A percentile compares a stretch with the other conserved stretches of the same genome.
Evolutionary conservation across 305 asterid genomes (phyloP).

Genomic region (Fraxinus angustifolia): DNA sequence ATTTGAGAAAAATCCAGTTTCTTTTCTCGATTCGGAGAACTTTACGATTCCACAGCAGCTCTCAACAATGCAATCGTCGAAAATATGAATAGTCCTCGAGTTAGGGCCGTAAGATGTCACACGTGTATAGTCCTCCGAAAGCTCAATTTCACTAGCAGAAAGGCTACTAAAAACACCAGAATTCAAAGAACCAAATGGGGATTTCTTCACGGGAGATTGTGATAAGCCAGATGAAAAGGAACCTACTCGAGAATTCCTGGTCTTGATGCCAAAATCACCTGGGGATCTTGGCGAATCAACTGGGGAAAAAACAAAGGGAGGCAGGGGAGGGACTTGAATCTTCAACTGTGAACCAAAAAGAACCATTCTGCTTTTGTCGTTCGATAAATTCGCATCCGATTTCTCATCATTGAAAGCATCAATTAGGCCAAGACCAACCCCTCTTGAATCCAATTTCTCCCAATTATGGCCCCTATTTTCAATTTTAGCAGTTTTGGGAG

Average conservation of each 20-base stretch:
- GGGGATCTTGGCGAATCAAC: slow-evolving; percentile 53
- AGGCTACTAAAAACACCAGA: slow-evolving; percentile 35
- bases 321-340: slow-evolving; percentile 60
- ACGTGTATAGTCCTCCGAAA: slow-evolving; percentile 79
- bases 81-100: slow-evolving; percentile 72
- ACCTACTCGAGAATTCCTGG: slow-evolving; percentile 49
- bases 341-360: slow-evolving; percentile 77
- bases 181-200: slow-evolving; percentile 46
- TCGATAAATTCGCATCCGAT: slow-evolving; percentile 33
- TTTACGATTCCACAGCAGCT: slow-evolving; percentile 57
- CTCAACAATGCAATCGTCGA: slow-evolving; percentile 69
- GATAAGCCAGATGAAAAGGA: slow-evolving; percentile 41
- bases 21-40: slow-evolving; percentile 36
- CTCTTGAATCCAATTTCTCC: slow-evolving; percentile 45
- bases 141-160: slow-evolving; percentile 66
- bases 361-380: slow-evolving; percentile 44
- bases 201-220: slow-evolving; percentile 46
- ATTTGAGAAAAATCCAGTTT: slow-evolving; percentile 18
- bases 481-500: slow-evolving; percentile 40
- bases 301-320: slow-evolving; percentile 34
- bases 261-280: slow-evolving; percentile 69
- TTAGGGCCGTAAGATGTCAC: slow-evolving; percentile 76
- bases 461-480: slow-evolving; percentile 38
- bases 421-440: slow-evolving; percentile 53
- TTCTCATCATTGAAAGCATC: slow-evolving; percentile 56